Conservation (phyloP, 164 flowering plant genomes). For the Warburgia ugandensis region DNA sequence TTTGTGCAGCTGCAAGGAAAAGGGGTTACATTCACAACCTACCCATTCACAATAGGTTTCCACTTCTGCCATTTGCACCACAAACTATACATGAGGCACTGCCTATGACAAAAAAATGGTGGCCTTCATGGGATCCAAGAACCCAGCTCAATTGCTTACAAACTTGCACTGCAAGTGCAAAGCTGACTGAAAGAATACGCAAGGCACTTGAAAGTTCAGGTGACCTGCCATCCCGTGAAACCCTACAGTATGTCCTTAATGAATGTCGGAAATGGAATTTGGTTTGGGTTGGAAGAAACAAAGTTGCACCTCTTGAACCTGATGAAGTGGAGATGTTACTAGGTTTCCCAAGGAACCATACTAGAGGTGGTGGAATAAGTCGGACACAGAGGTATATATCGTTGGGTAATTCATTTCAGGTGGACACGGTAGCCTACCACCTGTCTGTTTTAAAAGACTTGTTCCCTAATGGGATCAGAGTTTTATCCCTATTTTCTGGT, state of each 20-base stretch:
- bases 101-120: slow-evolving; percentile 72
- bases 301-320: slow-evolving; percentile 71
- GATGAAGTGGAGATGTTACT: slow-evolving; percentile 31
- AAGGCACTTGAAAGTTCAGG: slow-evolving; percentile 40
- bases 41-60: slow-evolving; percentile 59
- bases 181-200: slow-evolving; percentile 56
- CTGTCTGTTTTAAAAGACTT: slow-evolving; percentile 28
- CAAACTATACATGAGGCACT: slow-evolving; percentile 68
- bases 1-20: slow-evolving; percentile 86
- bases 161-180: slow-evolving; percentile 63
- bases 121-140: slow-evolving; percentile 88
- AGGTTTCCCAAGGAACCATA: slow-evolving; percentile 27
- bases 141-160: slow-evolving; percentile 74
- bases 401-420: slow-evolving; percentile 38
- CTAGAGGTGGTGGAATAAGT: slow-evolving; percentile 29
- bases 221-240: slow-evolving; percentile 45
- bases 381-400: slow-evolving; percentile 24
- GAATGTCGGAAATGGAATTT: slow-evolving; percentile 83
- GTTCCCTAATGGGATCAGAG: slow-evolving; percentile 27
- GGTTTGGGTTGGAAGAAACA: slow-evolving; percentile 91
- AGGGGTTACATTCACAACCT: slow-evolving; percentile 90
- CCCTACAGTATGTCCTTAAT: slow-evolving; percentile 52
- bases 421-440: slow-evolving; percentile 36
- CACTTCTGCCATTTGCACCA: slow-evolving; percentile 63
- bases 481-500: slow-evolving; percentile 38